Evolutionary conservation across 768 basidiomycete species (phyloP), one percentile per base, ranked within the genome.

Genomic region (Leccinum sublutescens): DNA sequence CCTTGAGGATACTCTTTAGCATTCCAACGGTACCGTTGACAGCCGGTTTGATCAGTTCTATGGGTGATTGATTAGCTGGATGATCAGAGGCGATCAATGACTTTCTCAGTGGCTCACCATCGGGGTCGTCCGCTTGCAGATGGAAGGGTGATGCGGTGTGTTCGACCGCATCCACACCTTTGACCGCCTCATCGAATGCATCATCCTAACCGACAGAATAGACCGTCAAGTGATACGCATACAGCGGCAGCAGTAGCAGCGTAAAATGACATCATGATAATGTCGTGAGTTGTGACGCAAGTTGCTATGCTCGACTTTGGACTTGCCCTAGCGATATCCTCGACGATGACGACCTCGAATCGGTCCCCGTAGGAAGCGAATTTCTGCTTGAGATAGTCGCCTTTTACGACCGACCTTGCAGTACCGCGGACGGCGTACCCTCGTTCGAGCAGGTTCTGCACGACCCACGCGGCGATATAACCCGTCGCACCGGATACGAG

Each of bases 111-210:
- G 9, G 9, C 40, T 43, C n/a, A 43, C 40, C 40, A n/a, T 43
- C 40, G 2, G 40, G 40, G n/a, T 43, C 40, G 40, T 43, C 8
- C 40, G 40, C 40, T n/a, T 43, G 40, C 40, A 43, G 4, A 43
- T 43, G 40, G n/a, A 43, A 43, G n/a, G 40, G 40, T 2, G 40
- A 43, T 43, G n/a, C 40, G n/a, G 40, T 43, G n/a, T 43, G 40
- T 43, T 43, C 40, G 40, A 43, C 40, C n/a, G 81, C 91, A 59
- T 89, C 85, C 6, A 93, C 85, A 1, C 81, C 89, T 69, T 85
- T 82, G 59, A 93, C 87, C 1, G 85, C 90, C 54, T 90, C 85
- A 68, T 93, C 89, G 62, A 92, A 95, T 1, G 87, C 88, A 7
- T 82, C 83, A 3, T 80, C 80, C 85, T 86, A 36, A 23, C 27